These are phyloP conservation scores for Malassezia slooffiae DNA, from an alignment of 1,284 basidiomycete species.

Conservation along the genomic window DNA sequence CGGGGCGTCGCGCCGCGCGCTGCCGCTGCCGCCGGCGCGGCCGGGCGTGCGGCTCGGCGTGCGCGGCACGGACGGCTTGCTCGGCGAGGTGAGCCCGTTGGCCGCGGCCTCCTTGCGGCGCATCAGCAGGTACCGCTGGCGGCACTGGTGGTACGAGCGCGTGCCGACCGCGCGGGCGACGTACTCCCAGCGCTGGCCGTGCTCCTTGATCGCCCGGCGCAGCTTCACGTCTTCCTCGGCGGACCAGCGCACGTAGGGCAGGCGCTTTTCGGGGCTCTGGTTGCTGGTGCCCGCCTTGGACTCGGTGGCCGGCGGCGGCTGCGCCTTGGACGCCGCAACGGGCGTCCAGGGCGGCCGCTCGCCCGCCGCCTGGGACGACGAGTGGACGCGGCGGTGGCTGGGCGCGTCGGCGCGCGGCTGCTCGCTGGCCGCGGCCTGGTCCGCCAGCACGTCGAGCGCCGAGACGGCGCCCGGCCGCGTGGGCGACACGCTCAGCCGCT, in stretches of 20 bases:
- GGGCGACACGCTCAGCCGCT: neutral
- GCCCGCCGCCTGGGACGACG: neutral
- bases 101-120: conserved; percentile 41
- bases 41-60: neutral
- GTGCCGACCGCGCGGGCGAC: conserved; percentile 44
- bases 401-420: conserved; percentile 21
- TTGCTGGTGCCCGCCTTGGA: conserved; percentile 26
- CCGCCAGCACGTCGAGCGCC: conserved; percentile 43
- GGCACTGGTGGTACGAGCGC: conserved; percentile 45
- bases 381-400: conserved; percentile 1
- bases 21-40: too few relatives aligned
- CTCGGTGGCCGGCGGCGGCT: conserved; percentile 3
- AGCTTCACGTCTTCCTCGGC: conserved; percentile 43
- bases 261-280: conserved; percentile 41
- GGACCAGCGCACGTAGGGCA: conserved; percentile 45
- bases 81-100: conserved; percentile 13
- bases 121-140: conserved; percentile 45
- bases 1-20: too few relatives aligned
- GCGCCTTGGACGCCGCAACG: neutral
- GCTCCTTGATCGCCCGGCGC: conserved; percentile 38
- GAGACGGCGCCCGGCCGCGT: neutral
- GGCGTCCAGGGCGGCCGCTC: neutral
- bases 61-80: neutral
- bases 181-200: conserved; percentile 45
- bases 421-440: conserved; percentile 43